Conservation (phyloP, 306 rosid species). For the Cucumis melo region DNA sequence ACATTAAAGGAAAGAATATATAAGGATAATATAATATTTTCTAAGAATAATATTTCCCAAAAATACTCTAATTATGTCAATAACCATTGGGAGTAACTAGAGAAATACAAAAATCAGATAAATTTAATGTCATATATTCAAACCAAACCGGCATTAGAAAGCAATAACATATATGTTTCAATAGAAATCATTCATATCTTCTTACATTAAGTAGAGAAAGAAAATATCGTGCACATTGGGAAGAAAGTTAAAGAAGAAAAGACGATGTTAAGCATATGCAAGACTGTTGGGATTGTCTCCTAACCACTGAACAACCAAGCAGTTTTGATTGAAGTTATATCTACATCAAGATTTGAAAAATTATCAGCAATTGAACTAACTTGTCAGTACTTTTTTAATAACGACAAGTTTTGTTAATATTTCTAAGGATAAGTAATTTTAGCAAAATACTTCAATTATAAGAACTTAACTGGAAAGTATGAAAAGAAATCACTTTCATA, state of each 20-base stretch:
- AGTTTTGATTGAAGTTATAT: conserved; percentile 52
- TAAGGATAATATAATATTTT: too few species aligned
- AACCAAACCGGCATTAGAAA: neutral
- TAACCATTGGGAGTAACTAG: neutral
- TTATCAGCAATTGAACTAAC: neutral
- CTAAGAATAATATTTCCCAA: too few species aligned
- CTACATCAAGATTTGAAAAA: conserved; percentile 20
- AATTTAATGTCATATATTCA: neutral
- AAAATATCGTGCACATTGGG: neutral
- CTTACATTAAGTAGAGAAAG: neutral
- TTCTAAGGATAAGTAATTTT: neutral
- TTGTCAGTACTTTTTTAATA: too few species aligned
- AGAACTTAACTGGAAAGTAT: neutral
- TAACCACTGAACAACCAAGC: conserved; percentile 81
- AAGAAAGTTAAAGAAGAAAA: neutral
- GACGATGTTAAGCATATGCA: conserved; percentile 49
- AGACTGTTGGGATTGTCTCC: conserved; percentile 98
- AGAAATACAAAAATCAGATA: neutral
- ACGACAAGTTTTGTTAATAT: neutral
- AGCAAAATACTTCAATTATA: neutral
- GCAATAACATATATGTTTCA: neutral
- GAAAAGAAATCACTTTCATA: neutral
- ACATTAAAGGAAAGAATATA: too few species aligned
- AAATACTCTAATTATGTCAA: too few species aligned
- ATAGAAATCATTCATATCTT: neutral